Percentiles rank a stretch among this genome's conserved stretches.
Evolutionary conservation across 2,329 filamentous ascomycete species (phyloP).

Genomic region (Colletotrichum salicis): DNA sequence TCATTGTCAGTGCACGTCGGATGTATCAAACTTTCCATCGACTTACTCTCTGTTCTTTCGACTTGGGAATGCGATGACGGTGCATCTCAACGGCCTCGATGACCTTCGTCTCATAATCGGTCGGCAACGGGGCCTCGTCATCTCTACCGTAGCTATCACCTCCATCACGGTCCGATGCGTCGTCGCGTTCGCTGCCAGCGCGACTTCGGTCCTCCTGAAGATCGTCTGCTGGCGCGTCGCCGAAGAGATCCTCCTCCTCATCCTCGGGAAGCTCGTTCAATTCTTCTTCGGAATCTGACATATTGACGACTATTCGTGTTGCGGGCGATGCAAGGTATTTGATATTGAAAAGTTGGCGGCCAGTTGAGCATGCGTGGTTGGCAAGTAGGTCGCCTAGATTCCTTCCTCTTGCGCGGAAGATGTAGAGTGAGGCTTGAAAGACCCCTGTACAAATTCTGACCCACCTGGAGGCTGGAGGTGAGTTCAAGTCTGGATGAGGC

Average conservation of each 20-base stretch:
- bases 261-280: conserved; percentile 60
- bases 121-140: conserved; percentile 49
- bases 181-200: conserved; percentile 70
- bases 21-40: neutral
- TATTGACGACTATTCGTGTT: conserved; percentile 40
- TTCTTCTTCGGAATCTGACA: conserved; percentile 70
- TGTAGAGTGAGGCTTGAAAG: conserved; percentile 26
- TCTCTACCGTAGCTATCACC: conserved; percentile 57
- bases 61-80: conserved; percentile 76
- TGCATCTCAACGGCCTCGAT: conserved; percentile 73
- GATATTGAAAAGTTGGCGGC: neutral
- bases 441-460: conserved; percentile 27
- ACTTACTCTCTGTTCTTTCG: conserved; percentile 75
- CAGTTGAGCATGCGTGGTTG: neutral
- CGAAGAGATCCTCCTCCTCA: conserved; percentile 71
- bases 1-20: conserved; percentile 7
- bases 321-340: neutral
- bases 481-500: conserved; percentile 14
- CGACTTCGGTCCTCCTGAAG: conserved; percentile 68
- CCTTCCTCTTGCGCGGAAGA: conserved; percentile 1
- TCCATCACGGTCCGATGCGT: conserved; percentile 62
- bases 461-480: conserved; percentile 15
- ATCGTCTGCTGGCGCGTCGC: conserved; percentile 67
- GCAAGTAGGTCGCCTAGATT: neutral
- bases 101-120: conserved; percentile 58